Evolutionary conservation across 1,139 yeast genomes (phyloP).

Genomic region (Candida sp.): DNA sequence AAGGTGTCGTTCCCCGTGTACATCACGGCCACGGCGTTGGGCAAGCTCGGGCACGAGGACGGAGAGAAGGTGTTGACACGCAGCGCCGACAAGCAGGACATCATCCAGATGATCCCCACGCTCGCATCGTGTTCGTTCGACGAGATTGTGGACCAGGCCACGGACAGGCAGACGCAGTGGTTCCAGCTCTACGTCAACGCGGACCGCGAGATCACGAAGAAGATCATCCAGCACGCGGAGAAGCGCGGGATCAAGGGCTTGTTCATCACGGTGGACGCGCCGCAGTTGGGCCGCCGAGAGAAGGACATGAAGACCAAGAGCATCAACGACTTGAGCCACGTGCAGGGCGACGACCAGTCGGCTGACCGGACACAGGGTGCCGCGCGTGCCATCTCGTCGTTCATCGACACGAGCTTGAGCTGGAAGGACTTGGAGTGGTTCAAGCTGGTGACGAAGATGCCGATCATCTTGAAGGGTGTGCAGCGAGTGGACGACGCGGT

Average conservation of each 20-base stretch:
- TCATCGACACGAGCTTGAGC: constrained; percentile 79
- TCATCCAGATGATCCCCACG: constrained; percentile 84
- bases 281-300: constrained; percentile 93
- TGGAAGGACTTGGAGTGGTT: constrained; percentile 73
- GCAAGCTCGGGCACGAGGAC: constrained; percentile 75
- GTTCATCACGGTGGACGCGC: constrained; percentile 93
- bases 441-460: constrained; percentile 61
- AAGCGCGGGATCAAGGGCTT: constrained; percentile 76
- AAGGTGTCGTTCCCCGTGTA: constrained; percentile 62
- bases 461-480: constrained; percentile 71
- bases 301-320: constrained; percentile 55
- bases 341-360: constrained; percentile 65
- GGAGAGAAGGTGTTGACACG: constrained; percentile 83
- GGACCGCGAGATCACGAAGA: constrained; percentile 54
- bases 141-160: constrained; percentile 66
- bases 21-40: constrained; percentile 81
- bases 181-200: constrained; percentile 86
- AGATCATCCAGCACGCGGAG: constrained; percentile 74
- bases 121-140: constrained; percentile 77
- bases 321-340: constrained; percentile 47
- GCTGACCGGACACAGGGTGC: constrained; percentile 83
- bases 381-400: constrained; percentile 82
- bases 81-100: constrained; percentile 68
- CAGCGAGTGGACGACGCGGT: constrained; percentile 74
- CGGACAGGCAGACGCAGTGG: constrained; percentile 73